Evolutionary conservation across 2,329 filamentous ascomycete genomes (phyloP).

Genomic region (Beauveria scarabaeidicola): DNA sequence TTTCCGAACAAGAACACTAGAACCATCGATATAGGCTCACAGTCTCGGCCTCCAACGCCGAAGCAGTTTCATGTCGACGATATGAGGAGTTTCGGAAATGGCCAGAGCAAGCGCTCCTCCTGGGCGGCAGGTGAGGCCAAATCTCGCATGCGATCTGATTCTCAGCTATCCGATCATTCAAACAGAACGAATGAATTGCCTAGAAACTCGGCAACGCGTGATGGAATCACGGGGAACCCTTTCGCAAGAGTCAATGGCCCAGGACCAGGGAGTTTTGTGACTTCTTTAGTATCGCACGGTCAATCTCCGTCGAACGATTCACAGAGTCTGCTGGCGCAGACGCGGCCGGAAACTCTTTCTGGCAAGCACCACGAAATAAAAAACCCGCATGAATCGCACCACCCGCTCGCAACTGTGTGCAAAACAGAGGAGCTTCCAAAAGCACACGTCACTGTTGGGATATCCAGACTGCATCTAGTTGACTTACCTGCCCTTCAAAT

Average conservation of each 20-base stretch:
- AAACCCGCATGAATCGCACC: neutral
- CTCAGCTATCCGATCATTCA: constrained; percentile 17
- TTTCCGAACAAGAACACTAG: neutral
- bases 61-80: neutral
- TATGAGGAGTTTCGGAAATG: neutral
- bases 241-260: constrained; percentile 40
- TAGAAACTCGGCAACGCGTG: constrained; percentile 26
- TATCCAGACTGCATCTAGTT: constrained; percentile 85
- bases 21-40: neutral
- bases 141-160: constrained; percentile 3
- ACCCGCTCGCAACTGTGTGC: constrained; percentile 16
- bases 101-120: neutral
- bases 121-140: neutral
- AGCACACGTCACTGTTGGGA: constrained; percentile 68
- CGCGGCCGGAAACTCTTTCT: neutral
- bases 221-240: constrained; percentile 47
- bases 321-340: neutral
- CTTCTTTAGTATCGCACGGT: constrained; percentile 18
- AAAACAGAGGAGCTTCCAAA: constrained; percentile 10
- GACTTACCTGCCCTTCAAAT: constrained; percentile 74
- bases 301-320: neutral
- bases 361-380: neutral
- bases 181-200: neutral
- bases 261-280: constrained; percentile 21
- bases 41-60: neutral